These are phyloP conservation scores for Claviceps maximensis DNA, from an alignment of 2,329 filamentous ascomycete species.

Conservation along the genomic window DNA sequence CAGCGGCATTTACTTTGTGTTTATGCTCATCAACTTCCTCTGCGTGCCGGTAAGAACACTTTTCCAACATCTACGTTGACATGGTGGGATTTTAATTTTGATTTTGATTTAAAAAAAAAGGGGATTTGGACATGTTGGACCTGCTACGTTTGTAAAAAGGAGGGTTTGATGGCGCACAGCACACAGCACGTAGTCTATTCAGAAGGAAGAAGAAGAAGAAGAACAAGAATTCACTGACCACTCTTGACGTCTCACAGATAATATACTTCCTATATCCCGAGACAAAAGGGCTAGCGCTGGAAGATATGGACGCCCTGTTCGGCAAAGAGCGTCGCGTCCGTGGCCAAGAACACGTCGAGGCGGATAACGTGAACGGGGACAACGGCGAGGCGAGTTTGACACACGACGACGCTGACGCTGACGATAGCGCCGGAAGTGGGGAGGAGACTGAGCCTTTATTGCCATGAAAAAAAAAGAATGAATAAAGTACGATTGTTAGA, in stretches of 20 bases:
- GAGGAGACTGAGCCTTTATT: constrained; percentile 7
- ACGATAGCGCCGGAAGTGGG: background rate
- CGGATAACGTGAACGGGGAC: background rate
- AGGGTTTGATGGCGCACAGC: no score
- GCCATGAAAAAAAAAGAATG: background rate
- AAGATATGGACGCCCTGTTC: constrained; percentile 33
- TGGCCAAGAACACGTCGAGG: background rate
- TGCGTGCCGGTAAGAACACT: constrained; percentile 9
- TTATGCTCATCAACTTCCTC: constrained; percentile 25
- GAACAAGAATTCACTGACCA: background rate
- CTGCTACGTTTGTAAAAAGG: no score
- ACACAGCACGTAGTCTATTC: no score
- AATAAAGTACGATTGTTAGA: no score
- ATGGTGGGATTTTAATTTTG: no score
- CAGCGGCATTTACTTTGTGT: constrained; percentile 42
- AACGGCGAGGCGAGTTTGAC: background rate
- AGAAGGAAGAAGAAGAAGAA: background rate
- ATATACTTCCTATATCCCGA: constrained; percentile 31
- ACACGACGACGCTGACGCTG: background rate
- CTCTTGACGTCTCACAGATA: constrained; percentile 14
- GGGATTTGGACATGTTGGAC: no score
- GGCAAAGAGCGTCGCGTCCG: constrained; percentile 6
- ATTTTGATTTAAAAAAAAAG: no score
- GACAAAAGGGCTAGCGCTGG: constrained; percentile 27
- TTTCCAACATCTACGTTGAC: no score